Percentiles rank a stretch among this genome's conserved stretches.
phyloP scores from a whole-genome alignment of 2,329 filamentous ascomycete genomes.

The Ophiocordyceps australis region DNA sequence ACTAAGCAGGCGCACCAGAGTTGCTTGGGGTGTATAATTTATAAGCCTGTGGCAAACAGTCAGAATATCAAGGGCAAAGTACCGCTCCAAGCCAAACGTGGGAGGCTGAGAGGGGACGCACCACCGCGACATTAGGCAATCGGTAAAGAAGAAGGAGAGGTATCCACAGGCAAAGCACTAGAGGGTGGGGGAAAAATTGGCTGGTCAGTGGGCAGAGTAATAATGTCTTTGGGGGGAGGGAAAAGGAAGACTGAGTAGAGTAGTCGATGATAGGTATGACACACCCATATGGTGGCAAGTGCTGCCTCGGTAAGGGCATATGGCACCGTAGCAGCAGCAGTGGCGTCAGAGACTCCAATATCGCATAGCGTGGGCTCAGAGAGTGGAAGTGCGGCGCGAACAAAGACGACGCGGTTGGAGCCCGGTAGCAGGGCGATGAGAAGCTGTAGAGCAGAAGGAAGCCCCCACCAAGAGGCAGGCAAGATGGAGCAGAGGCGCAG shows the following conservation, averaged over 20 bases:
- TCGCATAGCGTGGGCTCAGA: no score
- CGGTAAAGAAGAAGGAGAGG: conserved; percentile 67
- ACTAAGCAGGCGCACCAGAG: conserved; percentile 60
- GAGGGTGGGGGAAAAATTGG: background rate
- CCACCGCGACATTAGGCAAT: conserved; percentile 74
- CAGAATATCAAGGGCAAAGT: background rate
- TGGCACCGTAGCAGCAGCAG: conserved; percentile 7
- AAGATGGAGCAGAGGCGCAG: conserved; percentile 55
- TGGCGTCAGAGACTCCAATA: no score
- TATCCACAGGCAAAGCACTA: conserved; percentile 63
- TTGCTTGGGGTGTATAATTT: conserved; percentile 67
- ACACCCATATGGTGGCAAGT: conserved; percentile 57
- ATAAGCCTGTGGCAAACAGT: conserved; percentile 48
- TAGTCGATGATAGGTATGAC: no score
- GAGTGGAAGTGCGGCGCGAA: no score
- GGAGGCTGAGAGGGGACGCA: conserved; percentile 11
- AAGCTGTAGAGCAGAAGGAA: conserved; percentile 50
- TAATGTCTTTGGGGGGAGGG: no score
- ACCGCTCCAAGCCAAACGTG: background rate
- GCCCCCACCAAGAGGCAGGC: conserved; percentile 54
- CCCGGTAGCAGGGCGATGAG: conserved; percentile 40
- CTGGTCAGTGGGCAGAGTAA: no score
- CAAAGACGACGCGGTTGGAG: conserved; percentile 11
- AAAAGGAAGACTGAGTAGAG: no score
- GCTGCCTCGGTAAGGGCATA: conserved; percentile 45